A percentile compares a stretch with the other conserved stretches of the same genome.
Conservation (phyloP, 148 eudicot species). For the Linanthus parryae region DNA sequence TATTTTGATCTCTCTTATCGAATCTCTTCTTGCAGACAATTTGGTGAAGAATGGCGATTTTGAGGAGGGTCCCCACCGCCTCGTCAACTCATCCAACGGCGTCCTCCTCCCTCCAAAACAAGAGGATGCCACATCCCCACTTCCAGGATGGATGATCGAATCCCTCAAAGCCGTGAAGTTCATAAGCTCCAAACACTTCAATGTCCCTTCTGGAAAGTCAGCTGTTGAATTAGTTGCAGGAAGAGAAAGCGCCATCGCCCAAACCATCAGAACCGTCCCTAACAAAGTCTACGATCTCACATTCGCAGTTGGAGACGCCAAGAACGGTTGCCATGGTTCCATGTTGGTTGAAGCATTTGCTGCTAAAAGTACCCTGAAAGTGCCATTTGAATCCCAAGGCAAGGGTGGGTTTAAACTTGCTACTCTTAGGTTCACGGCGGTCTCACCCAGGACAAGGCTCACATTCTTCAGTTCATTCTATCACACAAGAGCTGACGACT, state of each 20-base stretch:
- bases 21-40: constrained; percentile 29
- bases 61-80: constrained; percentile 66
- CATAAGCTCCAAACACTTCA: constrained; percentile 69
- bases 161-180: constrained; percentile 77
- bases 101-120: constrained; percentile 76
- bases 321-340: constrained; percentile 66
- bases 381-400: constrained; percentile 48
- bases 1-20: background rate
- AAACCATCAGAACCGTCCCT: constrained; percentile 49
- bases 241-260: constrained; percentile 76
- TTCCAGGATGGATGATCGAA: constrained; percentile 86
- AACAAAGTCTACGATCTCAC: constrained; percentile 49
- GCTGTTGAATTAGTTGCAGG: constrained; percentile 85
- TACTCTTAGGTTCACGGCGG: constrained; percentile 49
- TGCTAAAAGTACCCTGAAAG: constrained; percentile 53
- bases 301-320: constrained; percentile 65
- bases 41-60: constrained; percentile 69
- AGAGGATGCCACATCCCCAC: constrained; percentile 62
- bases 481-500: constrained; percentile 51
- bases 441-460: constrained; percentile 40
- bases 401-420: constrained; percentile 33
- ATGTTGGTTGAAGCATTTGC: constrained; percentile 92
- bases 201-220: constrained; percentile 49
- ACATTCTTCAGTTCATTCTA: constrained; percentile 75
- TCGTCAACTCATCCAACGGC: constrained; percentile 60